These are phyloP conservation scores for Jackrogersella multiformis DNA, from an alignment of 495 filamentous ascomycete species.

Conservation along the genomic window DNA sequence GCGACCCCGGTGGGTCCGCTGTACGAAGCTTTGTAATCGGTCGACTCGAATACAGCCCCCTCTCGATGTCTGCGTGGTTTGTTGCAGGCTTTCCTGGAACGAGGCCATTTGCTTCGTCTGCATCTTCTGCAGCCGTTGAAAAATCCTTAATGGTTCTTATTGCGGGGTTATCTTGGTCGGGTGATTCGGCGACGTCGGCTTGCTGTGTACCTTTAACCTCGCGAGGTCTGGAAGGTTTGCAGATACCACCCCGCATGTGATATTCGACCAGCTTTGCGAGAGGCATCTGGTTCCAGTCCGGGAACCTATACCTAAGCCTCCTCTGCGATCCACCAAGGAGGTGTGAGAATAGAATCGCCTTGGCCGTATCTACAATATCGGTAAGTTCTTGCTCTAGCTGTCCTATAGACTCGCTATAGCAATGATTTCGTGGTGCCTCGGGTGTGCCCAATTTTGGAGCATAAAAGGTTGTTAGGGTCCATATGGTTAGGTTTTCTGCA, in stretches of 20 bases:
- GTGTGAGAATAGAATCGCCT: constrained; percentile 28
- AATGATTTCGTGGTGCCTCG: background rate
- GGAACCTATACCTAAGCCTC: constrained; percentile 20
- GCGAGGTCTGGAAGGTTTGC: background rate
- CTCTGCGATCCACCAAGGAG: constrained; percentile 19
- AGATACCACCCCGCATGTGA: constrained; percentile 19
- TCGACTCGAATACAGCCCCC: background rate
- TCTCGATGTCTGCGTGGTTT: constrained; percentile 12
- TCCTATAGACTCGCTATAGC: background rate
- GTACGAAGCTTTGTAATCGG: constrained; percentile 6
- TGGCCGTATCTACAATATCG: constrained; percentile 16
- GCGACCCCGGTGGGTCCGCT: constrained; percentile 6
- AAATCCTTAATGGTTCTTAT: background rate
- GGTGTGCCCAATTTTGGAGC: background rate
- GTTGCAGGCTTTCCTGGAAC: background rate
- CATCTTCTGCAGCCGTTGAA: background rate
- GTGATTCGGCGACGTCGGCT: constrained; percentile 6
- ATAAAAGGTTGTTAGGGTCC: constrained; percentile 24
- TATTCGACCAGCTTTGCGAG: constrained; percentile 26
- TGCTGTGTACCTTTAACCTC: background rate
- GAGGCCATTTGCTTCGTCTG: background rate
- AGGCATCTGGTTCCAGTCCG: constrained; percentile 31
- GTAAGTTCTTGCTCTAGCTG: constrained; percentile 18
- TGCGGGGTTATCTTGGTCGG: constrained; percentile 18
- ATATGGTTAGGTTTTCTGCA: constrained; percentile 26